A percentile compares a stretch with the other conserved stretches of the same genome.
Conservation (phyloP, 345 rosid species). For the Dovyalis caffra region DNA sequence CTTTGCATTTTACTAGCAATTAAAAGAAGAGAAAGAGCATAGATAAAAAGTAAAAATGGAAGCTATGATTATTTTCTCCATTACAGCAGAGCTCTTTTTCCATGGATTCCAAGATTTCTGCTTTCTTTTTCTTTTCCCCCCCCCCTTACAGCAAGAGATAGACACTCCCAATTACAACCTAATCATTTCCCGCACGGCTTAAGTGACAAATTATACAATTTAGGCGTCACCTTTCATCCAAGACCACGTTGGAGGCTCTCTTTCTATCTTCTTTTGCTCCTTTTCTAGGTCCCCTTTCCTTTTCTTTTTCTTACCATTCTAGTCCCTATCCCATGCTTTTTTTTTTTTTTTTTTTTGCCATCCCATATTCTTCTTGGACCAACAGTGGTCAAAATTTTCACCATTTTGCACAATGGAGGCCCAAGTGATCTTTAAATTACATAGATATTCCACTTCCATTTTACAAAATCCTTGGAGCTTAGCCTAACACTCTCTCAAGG, state of each 20-base stretch:
- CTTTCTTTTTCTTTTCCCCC: background rate
- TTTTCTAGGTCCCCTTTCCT: background rate
- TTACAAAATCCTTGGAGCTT: constrained; percentile 15
- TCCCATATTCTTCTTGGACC: constrained; percentile 1
- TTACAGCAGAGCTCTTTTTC: constrained; percentile 19
- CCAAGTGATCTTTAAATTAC: constrained; percentile 3
- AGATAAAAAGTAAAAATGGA: background rate
- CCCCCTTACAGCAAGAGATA: constrained; percentile 28
- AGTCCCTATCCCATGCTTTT: background rate
- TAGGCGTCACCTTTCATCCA: constrained; percentile 25
- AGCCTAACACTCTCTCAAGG: background rate
- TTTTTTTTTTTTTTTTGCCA: too few relatives aligned
- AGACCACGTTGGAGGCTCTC: constrained; percentile 22
- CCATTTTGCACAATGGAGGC: constrained; percentile 2
- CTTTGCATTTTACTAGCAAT: background rate
- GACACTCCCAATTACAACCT: constrained; percentile 36
- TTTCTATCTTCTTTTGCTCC: background rate
- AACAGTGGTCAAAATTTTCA: background rate
- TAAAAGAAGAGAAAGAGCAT: background rate
- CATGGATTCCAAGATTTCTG: constrained; percentile 14
- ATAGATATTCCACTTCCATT: constrained; percentile 9
- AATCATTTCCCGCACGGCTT: constrained; percentile 47
- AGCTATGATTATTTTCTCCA: constrained; percentile 30
- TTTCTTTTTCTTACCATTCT: background rate
- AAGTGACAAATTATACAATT: background rate